Percentiles rank a stretch among this genome's conserved stretches.
Conservation (phyloP, 495 filamentous ascomycete species). For the Penicillium parvum region DNA sequence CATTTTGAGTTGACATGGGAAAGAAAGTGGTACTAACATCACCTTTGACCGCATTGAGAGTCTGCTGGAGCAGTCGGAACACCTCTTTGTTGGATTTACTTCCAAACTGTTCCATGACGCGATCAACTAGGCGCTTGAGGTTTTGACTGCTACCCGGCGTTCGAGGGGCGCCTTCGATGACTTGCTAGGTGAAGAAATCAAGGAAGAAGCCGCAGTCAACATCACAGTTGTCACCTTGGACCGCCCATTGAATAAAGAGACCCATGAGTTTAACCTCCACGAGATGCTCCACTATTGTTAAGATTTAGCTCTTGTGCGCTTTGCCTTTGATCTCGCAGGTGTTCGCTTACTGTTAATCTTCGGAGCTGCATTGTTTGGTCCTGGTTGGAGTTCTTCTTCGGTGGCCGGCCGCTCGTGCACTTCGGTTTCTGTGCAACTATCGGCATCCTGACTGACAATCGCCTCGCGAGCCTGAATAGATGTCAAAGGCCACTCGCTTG, state of each 20-base stretch:
- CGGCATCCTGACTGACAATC: not conserved
- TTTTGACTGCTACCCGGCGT: not conserved
- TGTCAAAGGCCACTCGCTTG: not conserved
- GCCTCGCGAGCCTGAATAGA: not conserved
- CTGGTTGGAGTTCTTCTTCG: not conserved
- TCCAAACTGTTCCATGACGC: not conserved
- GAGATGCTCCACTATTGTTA: not conserved
- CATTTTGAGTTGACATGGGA: not conserved
- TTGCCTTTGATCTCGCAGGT: no score
- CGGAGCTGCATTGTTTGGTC: not conserved
- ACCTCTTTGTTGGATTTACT: not conserved
- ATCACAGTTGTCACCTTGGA: not conserved
- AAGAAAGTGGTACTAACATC: not conserved
- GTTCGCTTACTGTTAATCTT: not conserved
- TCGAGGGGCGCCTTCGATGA: not conserved
- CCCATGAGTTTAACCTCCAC: not conserved
- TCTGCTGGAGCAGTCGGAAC: not conserved
- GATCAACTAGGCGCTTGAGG: not conserved
- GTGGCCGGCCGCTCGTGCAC: not conserved
- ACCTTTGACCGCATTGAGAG: not conserved
- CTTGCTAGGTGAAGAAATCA: not conserved
- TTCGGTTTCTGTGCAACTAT: not conserved
- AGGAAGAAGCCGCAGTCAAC: not conserved
- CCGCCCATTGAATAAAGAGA: not conserved
- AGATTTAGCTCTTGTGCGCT: no score